Base-by-base conservation (phyloP, 164 flowering plant genomes). In the Annona squamosa region DNA sequence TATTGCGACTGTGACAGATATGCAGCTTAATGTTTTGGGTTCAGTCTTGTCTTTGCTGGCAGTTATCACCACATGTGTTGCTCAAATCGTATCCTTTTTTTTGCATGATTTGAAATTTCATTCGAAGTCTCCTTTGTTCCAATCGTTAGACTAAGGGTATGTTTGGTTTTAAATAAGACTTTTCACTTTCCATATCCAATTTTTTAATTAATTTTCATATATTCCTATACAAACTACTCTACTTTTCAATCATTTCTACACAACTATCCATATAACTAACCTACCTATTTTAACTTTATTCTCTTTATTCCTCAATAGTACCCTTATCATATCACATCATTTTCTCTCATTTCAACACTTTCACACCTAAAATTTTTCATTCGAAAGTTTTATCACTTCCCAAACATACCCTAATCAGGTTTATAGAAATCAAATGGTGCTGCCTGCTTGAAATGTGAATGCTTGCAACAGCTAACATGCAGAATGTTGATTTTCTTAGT, bases 31-130 rank as follows among this genome's bases (percentile, higher is more conserved):
- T 85, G 83, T 81, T 70, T 83, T 94, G 82, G 98, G 98, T 7
- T 89, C 96, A 73, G 75, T 91, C 77, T 77, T 94, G 71, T 92
- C 98, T 68, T 79, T 92, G 75, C 90, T 94, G 76, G 98, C 98
- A 74, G 87, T 94, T 81, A 2, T 92, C 26, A 94, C 98, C 52
- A 94, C 98, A 18, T 94, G 98, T 69, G 73, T 94, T 76, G 96
- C 97, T 65, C 98, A 94, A 76, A 94, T 94, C 86, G 98, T 94
- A 92, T 93, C 98, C 98, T 91, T 46, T 41, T 91, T 46, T 41
- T 65, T 37, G 2, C 41, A 37, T 19, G 37, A n/a, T 63, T 10
- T 63, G 37, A 4, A 19, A 63, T 19, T 63, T 19, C 4, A 37
- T 63, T 19, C 9, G 65, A 6, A n/a, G 5, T 63, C 37, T 7